These are phyloP conservation scores for Eremothecium cymbalariae DNA, from an alignment of 1,139 yeast species.

Conservation along the genomic window DNA sequence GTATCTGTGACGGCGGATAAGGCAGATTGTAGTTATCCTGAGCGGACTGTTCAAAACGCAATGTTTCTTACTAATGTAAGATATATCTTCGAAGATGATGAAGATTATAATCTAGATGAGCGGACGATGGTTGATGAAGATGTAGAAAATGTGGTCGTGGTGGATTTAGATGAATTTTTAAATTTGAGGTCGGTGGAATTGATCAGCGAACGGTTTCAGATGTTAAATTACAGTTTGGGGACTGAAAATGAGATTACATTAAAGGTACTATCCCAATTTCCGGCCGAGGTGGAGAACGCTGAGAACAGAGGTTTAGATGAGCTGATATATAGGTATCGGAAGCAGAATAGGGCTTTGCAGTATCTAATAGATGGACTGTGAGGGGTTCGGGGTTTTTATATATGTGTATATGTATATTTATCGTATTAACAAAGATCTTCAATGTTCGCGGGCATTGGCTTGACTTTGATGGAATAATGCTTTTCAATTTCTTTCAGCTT, in stretches of 20 bases:
- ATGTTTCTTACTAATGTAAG: constrained; percentile 27
- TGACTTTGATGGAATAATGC: constrained; percentile 68
- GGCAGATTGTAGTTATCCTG: too few species aligned
- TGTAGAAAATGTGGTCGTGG: constrained; percentile 29
- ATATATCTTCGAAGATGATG: constrained; percentile 31
- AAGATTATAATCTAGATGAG: constrained; percentile 13
- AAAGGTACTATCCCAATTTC: constrained; percentile 28
- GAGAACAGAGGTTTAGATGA: constrained; percentile 24
- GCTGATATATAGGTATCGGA: constrained; percentile 32
- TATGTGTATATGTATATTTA: too few species aligned
- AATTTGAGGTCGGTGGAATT: constrained; percentile 22
- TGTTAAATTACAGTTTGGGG: constrained; percentile 15
- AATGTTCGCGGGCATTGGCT: constrained; percentile 81
- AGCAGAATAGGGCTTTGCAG: constrained; percentile 34
- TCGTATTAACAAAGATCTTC: constrained; percentile 35
- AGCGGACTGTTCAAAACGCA: constrained; percentile 7
- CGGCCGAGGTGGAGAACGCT: constrained; percentile 11
- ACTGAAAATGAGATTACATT: constrained; percentile 25
- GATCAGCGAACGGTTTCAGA: constrained; percentile 29
- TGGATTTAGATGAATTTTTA: constrained; percentile 28
- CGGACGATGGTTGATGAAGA: constrained; percentile 12
- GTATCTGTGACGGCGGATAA: too few species aligned
- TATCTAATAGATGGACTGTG: constrained; percentile 15
- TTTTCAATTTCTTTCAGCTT: constrained; percentile 63
- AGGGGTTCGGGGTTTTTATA: too few species aligned